Evolutionary conservation across 805 yeast genomes (phyloP).

Genomic region (Blastobotrys chiropterorum): DNA sequence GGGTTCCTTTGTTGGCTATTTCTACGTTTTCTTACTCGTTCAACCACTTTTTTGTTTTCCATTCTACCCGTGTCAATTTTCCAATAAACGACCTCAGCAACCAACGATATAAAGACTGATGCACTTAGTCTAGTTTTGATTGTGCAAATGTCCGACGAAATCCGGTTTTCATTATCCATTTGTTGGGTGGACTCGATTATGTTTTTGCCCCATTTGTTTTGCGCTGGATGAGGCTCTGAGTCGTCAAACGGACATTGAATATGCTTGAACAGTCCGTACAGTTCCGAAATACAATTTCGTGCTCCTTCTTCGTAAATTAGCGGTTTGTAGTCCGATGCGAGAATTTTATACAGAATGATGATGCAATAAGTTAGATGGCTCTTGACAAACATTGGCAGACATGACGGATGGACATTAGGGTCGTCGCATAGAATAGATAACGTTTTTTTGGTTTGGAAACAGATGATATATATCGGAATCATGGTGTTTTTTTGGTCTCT

Average conservation of each 20-base stretch:
- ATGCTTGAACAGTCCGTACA: conserved; percentile 2
- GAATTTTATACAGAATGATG: conserved; percentile 11
- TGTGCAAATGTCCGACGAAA: conserved; percentile 6
- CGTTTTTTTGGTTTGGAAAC: conserved; percentile 3
- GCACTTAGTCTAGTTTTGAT: conserved; percentile 11
- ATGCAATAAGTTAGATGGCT: not conserved
- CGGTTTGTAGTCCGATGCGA: conserved; percentile 8
- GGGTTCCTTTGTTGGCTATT: too few relatives aligned
- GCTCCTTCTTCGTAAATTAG: conserved; percentile 7
- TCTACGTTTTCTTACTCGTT: not conserved
- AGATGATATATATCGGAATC: conserved; percentile 6
- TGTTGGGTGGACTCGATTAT: conserved; percentile 4
- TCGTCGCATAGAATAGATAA: not conserved
- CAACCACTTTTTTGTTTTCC: not conserved
- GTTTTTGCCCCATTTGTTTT: conserved; percentile 2
- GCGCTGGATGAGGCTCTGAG: not conserved
- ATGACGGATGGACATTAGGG: not conserved
- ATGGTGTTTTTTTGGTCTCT: conserved; percentile 4
- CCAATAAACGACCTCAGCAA: not conserved
- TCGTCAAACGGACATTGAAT: not conserved
- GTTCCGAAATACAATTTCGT: conserved; percentile 6
- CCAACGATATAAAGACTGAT: not conserved
- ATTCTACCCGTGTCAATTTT: not conserved
- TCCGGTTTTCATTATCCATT: conserved; percentile 5
- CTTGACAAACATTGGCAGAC: conserved; percentile 7